phyloP scores from a whole-genome alignment of 164 flowering plant species.

The Santalum album region DNA sequence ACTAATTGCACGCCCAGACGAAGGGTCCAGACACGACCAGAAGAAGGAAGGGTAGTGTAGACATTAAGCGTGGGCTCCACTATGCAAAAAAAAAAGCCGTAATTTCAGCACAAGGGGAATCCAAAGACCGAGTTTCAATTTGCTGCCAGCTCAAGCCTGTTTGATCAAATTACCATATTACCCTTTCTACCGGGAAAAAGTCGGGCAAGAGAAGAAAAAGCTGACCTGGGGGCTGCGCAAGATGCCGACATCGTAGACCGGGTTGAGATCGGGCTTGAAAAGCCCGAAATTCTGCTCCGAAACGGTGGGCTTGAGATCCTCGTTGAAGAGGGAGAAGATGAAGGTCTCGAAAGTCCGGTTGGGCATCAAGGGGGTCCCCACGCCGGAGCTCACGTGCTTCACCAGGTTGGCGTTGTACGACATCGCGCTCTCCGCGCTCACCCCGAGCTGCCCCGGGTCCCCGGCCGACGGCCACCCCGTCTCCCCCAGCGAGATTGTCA shows the following conservation, averaged over 20 bases:
- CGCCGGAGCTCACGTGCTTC: not conserved
- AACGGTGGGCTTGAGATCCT: constrained; percentile 30
- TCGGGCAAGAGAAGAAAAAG: not conserved
- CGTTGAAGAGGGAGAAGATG: constrained; percentile 36
- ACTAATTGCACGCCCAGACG: no score
- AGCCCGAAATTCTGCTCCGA: constrained; percentile 36
- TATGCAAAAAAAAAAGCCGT: no score
- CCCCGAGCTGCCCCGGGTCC: not conserved
- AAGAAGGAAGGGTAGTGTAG: no score
- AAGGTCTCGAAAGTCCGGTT: constrained; percentile 31
- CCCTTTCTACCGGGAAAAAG: not conserved
- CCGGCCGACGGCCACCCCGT: constrained; percentile 6
- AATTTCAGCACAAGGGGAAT: no score
- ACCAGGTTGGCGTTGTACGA: not conserved
- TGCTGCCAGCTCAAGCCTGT: no score
- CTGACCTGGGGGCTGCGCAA: constrained; percentile 5
- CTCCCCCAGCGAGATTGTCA: not conserved
- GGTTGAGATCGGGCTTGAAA: constrained; percentile 32
- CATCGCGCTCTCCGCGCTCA: not conserved
- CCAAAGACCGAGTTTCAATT: no score
- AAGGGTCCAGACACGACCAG: no score
- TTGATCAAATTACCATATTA: no score
- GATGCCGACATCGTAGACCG: constrained; percentile 32
- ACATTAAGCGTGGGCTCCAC: no score
- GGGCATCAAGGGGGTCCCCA: not conserved